Evolutionary conservation across 208 protist genomes (phyloP), one percentile per base, ranked within the genome.

Genomic region (Eutreptiella sp.): DNA sequence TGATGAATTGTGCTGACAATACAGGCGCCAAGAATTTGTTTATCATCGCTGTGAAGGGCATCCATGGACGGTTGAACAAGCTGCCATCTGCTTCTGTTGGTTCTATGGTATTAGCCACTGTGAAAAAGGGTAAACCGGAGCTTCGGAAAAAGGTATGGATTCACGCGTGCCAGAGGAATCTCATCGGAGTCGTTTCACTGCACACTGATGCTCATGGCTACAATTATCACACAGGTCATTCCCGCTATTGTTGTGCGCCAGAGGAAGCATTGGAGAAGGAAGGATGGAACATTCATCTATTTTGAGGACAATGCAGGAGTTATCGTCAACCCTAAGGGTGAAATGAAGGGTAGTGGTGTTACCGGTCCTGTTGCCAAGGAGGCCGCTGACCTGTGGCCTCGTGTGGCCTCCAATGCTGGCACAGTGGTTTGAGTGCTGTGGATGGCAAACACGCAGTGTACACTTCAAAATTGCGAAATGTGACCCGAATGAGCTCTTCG

Each of bases 281-380:
- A 94, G 79, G 95, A 99, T 69, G 92, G 89, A 65, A 97, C 84
- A 38, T 96, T 94, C 72, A 85, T 99, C 67, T 98, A 98, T 81
- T 99, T 99, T 57, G 96, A 99, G 83, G 97, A 99, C 80, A 99
- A 99, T 76, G 97, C 97, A 42, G 97, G 95, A 70, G 97, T 99
- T 34, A 99, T 99, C 65, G 95, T 99, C 42, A 99, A 99, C 85
- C 88, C 89, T 54, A 99, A 99, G 87, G 97, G 97, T 73, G 97
- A 99, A 77, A 97, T 99, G 86, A 99, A 99, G 89, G 93, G 97
- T 55, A 99, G 96, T 32, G 93, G 91, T 64, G 97, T 99, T 78
- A 94, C 91, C 46, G 97, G 97, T 27, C 98, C 97, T 60, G 95
- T 99, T 43, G 95, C 93, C 48, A 99, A 99, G 86, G 98, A 99